Evolutionary conservation across 768 basidiomycete genomes (phyloP).

Genomic region (Paxillus involutus): DNA sequence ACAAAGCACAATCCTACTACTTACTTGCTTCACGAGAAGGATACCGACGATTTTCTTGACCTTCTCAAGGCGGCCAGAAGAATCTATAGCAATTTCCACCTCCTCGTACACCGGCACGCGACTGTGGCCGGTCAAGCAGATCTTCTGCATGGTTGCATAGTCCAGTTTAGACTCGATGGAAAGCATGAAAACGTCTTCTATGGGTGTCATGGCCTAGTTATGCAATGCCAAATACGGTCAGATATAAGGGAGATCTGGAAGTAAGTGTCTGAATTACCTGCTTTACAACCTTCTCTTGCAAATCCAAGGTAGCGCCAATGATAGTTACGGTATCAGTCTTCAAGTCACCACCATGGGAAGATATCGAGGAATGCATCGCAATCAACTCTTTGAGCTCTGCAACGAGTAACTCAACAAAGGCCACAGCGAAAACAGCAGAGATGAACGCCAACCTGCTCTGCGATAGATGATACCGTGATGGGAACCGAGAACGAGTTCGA

Average conservation of each 20-base stretch:
- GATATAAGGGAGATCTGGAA: neutral
- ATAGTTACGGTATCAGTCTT: constrained; percentile 86
- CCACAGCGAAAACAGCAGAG: neutral
- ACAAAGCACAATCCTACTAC: neutral
- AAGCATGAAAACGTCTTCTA: constrained; percentile 81
- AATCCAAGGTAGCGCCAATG: constrained; percentile 84
- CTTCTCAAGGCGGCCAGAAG: constrained; percentile 41
- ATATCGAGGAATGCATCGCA: constrained; percentile 77
- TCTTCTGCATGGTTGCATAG: constrained; percentile 72
- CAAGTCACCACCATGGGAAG: constrained; percentile 79
- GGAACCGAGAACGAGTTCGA: constrained; percentile 74
- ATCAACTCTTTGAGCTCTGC: constrained; percentile 86
- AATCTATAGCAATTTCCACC: constrained; percentile 54
- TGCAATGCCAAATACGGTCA: neutral
- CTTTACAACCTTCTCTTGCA: constrained; percentile 82
- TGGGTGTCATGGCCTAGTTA: constrained; percentile 76
- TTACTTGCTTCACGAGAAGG: constrained; percentile 77
- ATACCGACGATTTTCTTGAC: constrained; percentile 86
- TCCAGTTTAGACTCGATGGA: constrained; percentile 83
- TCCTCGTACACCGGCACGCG: constrained; percentile 84
- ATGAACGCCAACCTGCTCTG: constrained; percentile 48
- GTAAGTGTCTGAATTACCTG: constrained; percentile 39
- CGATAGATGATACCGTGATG: constrained; percentile 93
- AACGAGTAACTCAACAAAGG: neutral
- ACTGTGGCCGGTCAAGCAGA: constrained; percentile 79